These are phyloP conservation scores for Kwoniella shivajii DNA, from an alignment of 1,284 basidiomycete species.

Conservation along the genomic window DNA sequence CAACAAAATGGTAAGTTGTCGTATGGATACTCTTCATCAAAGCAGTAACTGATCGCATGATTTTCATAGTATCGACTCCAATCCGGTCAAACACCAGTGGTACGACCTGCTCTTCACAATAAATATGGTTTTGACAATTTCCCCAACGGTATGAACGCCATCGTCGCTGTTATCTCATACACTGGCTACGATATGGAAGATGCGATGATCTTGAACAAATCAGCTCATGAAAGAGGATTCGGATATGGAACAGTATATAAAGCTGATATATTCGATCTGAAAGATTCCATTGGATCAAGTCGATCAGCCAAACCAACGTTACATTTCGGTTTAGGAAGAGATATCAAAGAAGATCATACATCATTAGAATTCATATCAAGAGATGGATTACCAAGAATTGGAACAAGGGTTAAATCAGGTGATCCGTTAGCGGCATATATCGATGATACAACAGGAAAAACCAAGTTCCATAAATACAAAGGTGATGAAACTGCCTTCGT, in stretches of 20 bases:
- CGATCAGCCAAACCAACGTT: constrained; percentile 64
- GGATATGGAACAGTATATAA: constrained; percentile 98
- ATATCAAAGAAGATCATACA: constrained; percentile 65
- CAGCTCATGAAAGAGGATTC: constrained; percentile 96
- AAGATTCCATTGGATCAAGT: constrained; percentile 70
- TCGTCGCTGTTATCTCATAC: constrained; percentile 99
- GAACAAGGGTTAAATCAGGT: constrained; percentile 70
- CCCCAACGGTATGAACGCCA: constrained; percentile 96
- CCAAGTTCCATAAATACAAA: constrained; percentile 92
- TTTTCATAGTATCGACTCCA: constrained; percentile 75
- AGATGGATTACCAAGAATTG: constrained; percentile 85
- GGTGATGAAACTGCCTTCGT: constrained; percentile 91
- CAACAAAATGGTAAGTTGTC: constrained; percentile 73
- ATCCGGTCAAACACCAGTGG: constrained; percentile 91
- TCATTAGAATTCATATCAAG: constrained; percentile 70
- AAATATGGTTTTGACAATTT: constrained; percentile 99
- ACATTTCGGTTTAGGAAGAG: constrained; percentile 83
- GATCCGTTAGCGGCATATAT: constrained; percentile 81
- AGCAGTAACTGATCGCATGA: neutral
- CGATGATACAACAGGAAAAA: constrained; percentile 82
- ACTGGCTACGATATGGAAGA: constrained; percentile 99
- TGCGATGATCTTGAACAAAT: constrained; percentile 99
- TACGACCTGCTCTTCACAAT: constrained; percentile 88
- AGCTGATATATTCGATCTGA: constrained; percentile 87
- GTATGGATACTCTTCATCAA: neutral